Evolutionary conservation across 805 yeast genomes (phyloP), one percentile per base, ranked within the genome.

Genomic region (Cyberlindnera mycetangii): DNA sequence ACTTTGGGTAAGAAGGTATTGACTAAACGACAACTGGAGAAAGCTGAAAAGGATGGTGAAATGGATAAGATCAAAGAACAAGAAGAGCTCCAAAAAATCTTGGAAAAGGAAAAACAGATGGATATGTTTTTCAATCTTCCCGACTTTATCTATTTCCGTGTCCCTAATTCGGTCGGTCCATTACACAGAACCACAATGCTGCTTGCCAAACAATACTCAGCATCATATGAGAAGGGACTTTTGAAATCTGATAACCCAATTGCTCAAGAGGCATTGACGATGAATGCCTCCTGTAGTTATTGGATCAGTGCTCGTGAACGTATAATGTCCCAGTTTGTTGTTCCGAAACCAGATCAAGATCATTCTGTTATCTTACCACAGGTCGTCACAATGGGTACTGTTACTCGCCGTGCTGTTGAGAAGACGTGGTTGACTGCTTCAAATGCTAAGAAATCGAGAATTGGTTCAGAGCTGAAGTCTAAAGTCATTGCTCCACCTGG

Each of bases 391-490:
- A 93, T 93, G 97, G 99, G 99, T 1, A 95, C 99, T 0, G 82
- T 93, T 7, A 93, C 99, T 0, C 72, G 99, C 54, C 73, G 99
- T 52, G 97, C 98, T 3, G 97, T 93, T 2, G 99, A 93, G 60
- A 89, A 88, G 50, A 89, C 97, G 0, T 93, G 99, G 99, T 68
- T 93, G 28, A 93, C 99, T 0, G 99, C 99, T 0, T 86, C 97
- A 1, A 95, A 95, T 66, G 95, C 96, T 1, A 93, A 95, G 58
- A 70, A 70, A 51, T 78, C 79, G 37, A 70, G 97, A 49, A 78
- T 95, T 36, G 99, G 99, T 0, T 89, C 97, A 1, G 99, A 93
- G 61, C 70, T 95, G 49, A 93, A 95, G 63, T 80, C 97, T 0
- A 79, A 88, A 70, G 72, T 93, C 5, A 69, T 74, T 45, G 97